Conservation (phyloP, 495 filamentous ascomycete species). For the Talaromyces trachyspermus region DNA sequence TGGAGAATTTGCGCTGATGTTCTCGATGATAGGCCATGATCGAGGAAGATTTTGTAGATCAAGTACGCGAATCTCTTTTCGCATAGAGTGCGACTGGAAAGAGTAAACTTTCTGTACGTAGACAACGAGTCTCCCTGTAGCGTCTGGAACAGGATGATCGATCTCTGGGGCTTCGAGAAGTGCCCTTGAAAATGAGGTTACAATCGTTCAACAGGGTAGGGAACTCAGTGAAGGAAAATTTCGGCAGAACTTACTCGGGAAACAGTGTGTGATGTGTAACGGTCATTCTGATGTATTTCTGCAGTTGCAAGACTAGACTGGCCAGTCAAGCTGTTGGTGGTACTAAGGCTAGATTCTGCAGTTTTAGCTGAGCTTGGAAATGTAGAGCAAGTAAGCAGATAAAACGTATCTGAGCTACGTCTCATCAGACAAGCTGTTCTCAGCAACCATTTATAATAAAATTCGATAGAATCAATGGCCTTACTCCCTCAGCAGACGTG, state of each 20-base stretch:
- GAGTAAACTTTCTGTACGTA: slow-evolving; percentile 74
- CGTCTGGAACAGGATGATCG: slow-evolving; percentile 68
- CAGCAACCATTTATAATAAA: no score
- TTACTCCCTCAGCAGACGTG: no score
- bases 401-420: neutral
- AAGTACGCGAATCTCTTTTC: slow-evolving; percentile 64
- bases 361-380: neutral
- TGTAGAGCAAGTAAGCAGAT: neutral
- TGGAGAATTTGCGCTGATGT: slow-evolving; percentile 56
- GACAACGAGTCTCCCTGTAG: slow-evolving; percentile 57
- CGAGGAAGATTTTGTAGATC: slow-evolving; percentile 63
- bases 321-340: neutral
- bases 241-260: slow-evolving; percentile 45
- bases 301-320: slow-evolving; percentile 1
- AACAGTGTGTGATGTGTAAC: slow-evolving; percentile 62
- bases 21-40: slow-evolving; percentile 51
- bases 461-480: no score
- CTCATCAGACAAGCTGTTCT: neutral
- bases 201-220: slow-evolving; percentile 8
- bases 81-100: slow-evolving; percentile 72
- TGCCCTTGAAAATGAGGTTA: slow-evolving; percentile 33
- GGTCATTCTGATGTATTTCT: slow-evolving; percentile 43
- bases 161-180: slow-evolving; percentile 79
- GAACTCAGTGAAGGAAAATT: neutral
- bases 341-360: neutral